Evolutionary conservation across 106 monocot genomes (phyloP), one percentile per base, ranked within the genome.

Genomic region (Acorus gramineus): DNA sequence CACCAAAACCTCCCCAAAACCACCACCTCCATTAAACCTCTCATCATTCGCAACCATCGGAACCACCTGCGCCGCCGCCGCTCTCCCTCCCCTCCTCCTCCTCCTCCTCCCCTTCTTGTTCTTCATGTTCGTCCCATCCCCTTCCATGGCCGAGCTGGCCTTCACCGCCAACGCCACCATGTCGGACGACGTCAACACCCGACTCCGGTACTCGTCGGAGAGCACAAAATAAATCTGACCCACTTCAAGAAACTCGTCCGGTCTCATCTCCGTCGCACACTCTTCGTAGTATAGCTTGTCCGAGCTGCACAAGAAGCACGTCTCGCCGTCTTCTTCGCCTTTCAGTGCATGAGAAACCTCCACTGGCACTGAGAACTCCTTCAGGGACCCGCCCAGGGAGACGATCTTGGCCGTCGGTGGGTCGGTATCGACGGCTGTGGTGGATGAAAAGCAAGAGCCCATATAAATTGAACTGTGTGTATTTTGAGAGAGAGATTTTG

Each of bases 191-290:
- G 65, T 61, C 10, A 77, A 55, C 0, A 43, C 44, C n/a, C 53
- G 14, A 10, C 42, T 13, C 5, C 60, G 56, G 62, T 42, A 71
- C 28, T 47, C 10, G 4, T 10, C 14, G 0, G 77, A 66, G 0
- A 77, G 65, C 54, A 77, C 43, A 44, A 77, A 77, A 43, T 71
- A 77, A 48, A 77, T 49, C n/a, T 61, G 47, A 0, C 56, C 71
- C 3, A 42, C 43, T 7, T 62, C 55, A 3, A 72, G 7, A 14
- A 43, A 50, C 11, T 66, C 49, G 6, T 67, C 11, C 2, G 59
- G 7, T 13, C 42, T 8, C 61, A 72, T 12, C 13, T 66, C 61
- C 3, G 28, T 47, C 14, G 72, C 46, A 42, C 60, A 43, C 5
- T n/a, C 28, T 5, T 50, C 71, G 11, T 12, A 66, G 13, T 49